Base-by-base conservation (phyloP, 495 filamentous ascomycete genomes). In the Trichoderma orchidacearum region DNA sequence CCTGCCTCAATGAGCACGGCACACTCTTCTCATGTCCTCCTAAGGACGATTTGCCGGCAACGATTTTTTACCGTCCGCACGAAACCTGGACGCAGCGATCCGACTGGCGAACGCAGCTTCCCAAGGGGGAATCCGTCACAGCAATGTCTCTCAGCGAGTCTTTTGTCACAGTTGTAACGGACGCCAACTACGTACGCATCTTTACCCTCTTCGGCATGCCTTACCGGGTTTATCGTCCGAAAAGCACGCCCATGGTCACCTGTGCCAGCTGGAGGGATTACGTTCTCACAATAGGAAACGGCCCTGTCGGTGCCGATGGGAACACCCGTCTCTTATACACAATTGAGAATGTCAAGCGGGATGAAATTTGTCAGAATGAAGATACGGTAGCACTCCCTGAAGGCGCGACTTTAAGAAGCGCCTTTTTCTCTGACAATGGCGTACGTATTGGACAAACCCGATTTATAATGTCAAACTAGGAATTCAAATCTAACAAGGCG, bases 251-350 rank as follows among this genome's bases (percentile, higher is more conserved):
- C 4, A 86, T 90, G 6, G 90, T 98, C 15, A 90, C 89, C 0
- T 97, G 94, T 62, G 87, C 88, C 2, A 87, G 87, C 58, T 98
- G 87, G 87, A 75, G 86, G 58, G 90, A 98, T 72, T 97, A 96
- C 66, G 82, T 97, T 11, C 79, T 96, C 62, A 95, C 90, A 0
- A 80, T 98, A 62, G 91, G 92, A 21, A 98, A 97, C 63, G 93
- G 93, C 0, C 81, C 94, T 0, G 78, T 95, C 50, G 83, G 81
- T 18, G 79, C 83, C 9, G 85, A 91, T 63, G 93, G 94, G 36
- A 78, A 72, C 36, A 81, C 85, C 5, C 79, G 77, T 31, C 75
- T 98, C 28, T 72, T 86, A 12, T 98, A 97, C 75, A 88, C 84
- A 0, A 86, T 98, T 60, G 85, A 96, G 64, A 95, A 97, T 62